These are phyloP conservation scores for Venustampulla echinocandica DNA, from an alignment of 495 filamentous ascomycete species.

Conservation along the genomic window DNA sequence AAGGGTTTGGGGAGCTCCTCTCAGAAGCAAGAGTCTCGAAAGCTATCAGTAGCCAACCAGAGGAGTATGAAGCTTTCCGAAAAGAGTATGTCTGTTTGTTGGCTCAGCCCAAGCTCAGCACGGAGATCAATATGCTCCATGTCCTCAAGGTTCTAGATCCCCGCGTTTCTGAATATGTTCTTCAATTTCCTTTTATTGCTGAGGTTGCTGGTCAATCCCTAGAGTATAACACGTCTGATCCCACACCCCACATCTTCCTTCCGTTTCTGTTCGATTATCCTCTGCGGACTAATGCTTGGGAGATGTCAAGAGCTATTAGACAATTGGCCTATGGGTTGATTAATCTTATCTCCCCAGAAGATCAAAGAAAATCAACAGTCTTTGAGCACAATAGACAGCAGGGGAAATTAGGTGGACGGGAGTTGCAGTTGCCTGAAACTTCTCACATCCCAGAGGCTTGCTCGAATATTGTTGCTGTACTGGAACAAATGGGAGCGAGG, in stretches of 20 bases:
- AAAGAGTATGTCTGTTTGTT: conserved; percentile 31
- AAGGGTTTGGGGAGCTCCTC: conserved; percentile 25
- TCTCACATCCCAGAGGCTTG: conserved; percentile 21
- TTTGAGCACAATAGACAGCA: conserved; percentile 43
- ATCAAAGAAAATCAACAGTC: conserved; percentile 20
- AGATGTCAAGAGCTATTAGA: conserved; percentile 41
- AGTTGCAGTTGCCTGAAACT: conserved; percentile 20
- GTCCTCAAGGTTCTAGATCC: conserved; percentile 32
- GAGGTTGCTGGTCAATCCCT: conserved; percentile 7
- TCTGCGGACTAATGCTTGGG: conserved; percentile 55
- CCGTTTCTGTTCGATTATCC: conserved; percentile 51
- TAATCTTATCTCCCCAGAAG: conserved; percentile 28
- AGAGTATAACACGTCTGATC: not conserved
- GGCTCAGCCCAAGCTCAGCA: not conserved
- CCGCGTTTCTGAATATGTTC: conserved; percentile 38
- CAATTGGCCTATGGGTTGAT: conserved; percentile 51
- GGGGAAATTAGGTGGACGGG: conserved; percentile 24
- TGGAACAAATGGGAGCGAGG: conserved; percentile 6
- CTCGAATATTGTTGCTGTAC: conserved; percentile 9
- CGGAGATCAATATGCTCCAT: conserved; percentile 1
- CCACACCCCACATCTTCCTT: conserved; percentile 41
- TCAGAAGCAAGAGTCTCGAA: conserved; percentile 19
- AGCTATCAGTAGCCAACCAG: conserved; percentile 7
- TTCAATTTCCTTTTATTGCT: conserved; percentile 26
- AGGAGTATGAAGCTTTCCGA: conserved; percentile 34